Evolutionary conservation across 2,329 filamentous ascomycete species (phyloP), one percentile per base, ranked within the genome.

Genomic region (Chaetomium globosum): DNA sequence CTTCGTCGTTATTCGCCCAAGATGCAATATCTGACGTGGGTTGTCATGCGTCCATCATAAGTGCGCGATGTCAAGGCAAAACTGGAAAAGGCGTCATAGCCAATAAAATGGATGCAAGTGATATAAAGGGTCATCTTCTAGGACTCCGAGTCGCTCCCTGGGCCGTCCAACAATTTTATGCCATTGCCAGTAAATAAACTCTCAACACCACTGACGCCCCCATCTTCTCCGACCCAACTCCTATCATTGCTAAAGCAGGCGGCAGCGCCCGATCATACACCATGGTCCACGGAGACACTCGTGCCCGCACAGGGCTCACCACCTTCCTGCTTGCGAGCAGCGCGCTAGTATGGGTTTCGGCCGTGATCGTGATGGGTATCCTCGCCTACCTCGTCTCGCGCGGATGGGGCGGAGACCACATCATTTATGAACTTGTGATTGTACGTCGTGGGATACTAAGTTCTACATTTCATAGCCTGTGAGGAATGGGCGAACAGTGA

Each of bases 301-400:
- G 60, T 10, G 65, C 67, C 61, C 68, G 66, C n/a, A 65, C 63
- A 13, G 58, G 71, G 65, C 67, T 74, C 12, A 67, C 73, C 49
- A 70, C 72, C 53, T 70, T 75, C 63, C 64, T 74, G 36, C 67
- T 74, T 16, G 61, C 68, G 61, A 73, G 68, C 67, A 74, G 74
- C 65, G 65, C 59, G 19, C 30, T 76, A 10, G 67, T 75, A 52
- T 76, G 74, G 75, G 69, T 74, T 58, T 76, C 74, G 30, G 69
- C 74, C 43, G 74, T 76, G 21, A 77, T 77, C 62, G 73, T 76
- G 6, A 74, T 76, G 72, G 75, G 74, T 57, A 76, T 76, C 59
- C 54, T 74, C 2, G 73, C 74, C 21, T 77, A 76, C 64, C 72
- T 68, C 36, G 69, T 70, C 63, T 74, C 73, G 2, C 64, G 65